Percentiles rank a stretch among this genome's conserved stretches.
Conservation (phyloP, 257 asterid species). For the Misopates orontium region DNA sequence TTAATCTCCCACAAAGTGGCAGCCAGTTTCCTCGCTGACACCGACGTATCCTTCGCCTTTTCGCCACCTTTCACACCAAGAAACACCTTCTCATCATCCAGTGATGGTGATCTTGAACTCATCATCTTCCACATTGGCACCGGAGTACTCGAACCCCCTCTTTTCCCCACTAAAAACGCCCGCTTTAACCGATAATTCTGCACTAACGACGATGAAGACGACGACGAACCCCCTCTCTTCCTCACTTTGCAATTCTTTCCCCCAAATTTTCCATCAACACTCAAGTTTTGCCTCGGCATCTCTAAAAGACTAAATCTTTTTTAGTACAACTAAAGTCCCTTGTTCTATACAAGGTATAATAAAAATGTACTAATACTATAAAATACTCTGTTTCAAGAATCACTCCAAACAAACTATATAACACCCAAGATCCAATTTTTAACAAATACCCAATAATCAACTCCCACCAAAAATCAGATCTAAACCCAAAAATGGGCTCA, state of each 20-base stretch:
- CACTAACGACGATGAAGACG: slow-evolving; percentile 74
- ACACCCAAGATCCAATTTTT: slow-evolving; percentile 3
- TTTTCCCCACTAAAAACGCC: slow-evolving; percentile 72
- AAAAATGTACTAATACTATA: no score
- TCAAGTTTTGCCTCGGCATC: slow-evolving; percentile 66
- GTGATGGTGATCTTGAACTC: slow-evolving; percentile 60
- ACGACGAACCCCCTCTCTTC: slow-evolving; percentile 76
- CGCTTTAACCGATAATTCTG: slow-evolving; percentile 67
- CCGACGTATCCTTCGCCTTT: slow-evolving; percentile 47
- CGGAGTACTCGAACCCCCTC: slow-evolving; percentile 78
- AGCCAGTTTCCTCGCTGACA: slow-evolving; percentile 81
- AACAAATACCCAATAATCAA: slow-evolving; percentile 40
- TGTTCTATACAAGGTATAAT: background rate
- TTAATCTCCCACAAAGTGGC: slow-evolving; percentile 89
- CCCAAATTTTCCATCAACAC: slow-evolving; percentile 57
- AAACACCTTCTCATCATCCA: slow-evolving; percentile 46
- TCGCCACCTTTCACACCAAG: slow-evolving; percentile 45
- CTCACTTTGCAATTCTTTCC: slow-evolving; percentile 76
- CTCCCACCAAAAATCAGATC: slow-evolving; percentile 42
- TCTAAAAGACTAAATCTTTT: no score
- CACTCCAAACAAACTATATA: background rate
- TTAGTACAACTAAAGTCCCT: background rate
- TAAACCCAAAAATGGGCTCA: slow-evolving; percentile 26
- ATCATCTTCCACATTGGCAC: slow-evolving; percentile 80
- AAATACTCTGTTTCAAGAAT: slow-evolving; percentile 15